Conservation (phyloP, 306 rosid genomes). For the Cucumis melo region DNA sequence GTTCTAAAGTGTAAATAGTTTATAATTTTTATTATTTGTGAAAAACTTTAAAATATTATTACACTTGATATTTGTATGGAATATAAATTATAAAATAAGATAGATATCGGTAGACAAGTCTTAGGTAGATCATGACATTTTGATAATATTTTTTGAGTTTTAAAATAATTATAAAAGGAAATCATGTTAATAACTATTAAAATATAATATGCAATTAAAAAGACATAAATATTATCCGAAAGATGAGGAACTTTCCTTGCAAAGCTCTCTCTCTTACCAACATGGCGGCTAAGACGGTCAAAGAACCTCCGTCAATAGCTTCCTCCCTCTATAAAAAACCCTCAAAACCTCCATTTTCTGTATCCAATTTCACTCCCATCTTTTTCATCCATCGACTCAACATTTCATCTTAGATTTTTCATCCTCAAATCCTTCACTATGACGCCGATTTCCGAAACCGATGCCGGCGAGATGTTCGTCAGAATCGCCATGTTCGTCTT, state of each 20-base stretch:
- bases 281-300: conserved; percentile 3
- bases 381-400: neutral
- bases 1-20: no score
- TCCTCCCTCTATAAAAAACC: neutral
- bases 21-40: no score
- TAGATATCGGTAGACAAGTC: no score
- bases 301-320: neutral
- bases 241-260: neutral
- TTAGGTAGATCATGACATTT: no score
- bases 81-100: no score
- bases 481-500: conserved; percentile 50
- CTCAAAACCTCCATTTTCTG: neutral
- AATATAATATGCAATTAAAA: no score
- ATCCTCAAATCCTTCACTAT: neutral
- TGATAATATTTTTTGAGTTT: no score
- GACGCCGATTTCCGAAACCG: conserved; percentile 23
- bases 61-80: no score
- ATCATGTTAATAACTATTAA: no score
- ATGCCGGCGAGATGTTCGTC: conserved; percentile 33
- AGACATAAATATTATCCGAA: neutral
- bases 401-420: neutral
- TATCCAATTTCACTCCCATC: neutral
- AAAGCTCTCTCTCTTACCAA: neutral
- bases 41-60: no score
- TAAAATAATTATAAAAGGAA: no score